A percentile compares a stretch with the other conserved stretches of the same genome.
phyloP scores from a whole-genome alignment of 164 flowering plant genomes.

The Akebia trifoliata region DNA sequence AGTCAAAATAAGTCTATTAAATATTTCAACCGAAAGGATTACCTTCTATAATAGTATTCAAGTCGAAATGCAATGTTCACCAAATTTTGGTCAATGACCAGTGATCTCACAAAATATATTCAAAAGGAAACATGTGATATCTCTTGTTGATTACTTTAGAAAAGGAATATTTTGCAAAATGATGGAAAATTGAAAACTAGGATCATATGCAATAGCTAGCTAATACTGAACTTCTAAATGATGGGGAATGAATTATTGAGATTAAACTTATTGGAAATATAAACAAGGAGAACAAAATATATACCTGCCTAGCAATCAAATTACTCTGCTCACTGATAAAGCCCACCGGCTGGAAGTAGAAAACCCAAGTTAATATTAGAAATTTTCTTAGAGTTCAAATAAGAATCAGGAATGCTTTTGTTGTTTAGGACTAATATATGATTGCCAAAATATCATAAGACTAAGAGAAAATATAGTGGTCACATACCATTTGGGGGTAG shows the following conservation, averaged over 20 bases:
- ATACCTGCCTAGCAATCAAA: conserved; percentile 75
- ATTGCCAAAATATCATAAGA: not conserved
- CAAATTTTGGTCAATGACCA: no score
- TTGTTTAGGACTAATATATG: not conserved
- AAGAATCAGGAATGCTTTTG: not conserved
- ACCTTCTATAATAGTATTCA: no score
- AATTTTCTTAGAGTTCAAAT: not conserved
- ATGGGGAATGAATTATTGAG: not conserved
- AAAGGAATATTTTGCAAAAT: no score
- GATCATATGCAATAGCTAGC: not conserved
- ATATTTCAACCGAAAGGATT: no score
- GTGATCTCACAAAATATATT: no score
- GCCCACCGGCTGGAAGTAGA: conserved; percentile 81
- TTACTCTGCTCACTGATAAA: conserved; percentile 88
- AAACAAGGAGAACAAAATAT: not conserved
- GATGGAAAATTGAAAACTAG: no score
- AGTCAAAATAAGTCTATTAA: no score
- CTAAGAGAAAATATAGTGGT: not conserved
- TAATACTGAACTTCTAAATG: not conserved
- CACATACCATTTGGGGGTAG: conserved; percentile 72
- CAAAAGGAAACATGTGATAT: no score
- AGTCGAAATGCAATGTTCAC: no score
- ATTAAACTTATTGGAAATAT: not conserved
- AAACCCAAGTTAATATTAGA: conserved; percentile 9
- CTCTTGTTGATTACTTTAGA: no score